A percentile compares a stretch with the other conserved stretches of the same genome.
These are phyloP conservation scores for Sphagnum contortum DNA, from an alignment of 225 moss, liverwort and hornwort species.

Conservation along the genomic window DNA sequence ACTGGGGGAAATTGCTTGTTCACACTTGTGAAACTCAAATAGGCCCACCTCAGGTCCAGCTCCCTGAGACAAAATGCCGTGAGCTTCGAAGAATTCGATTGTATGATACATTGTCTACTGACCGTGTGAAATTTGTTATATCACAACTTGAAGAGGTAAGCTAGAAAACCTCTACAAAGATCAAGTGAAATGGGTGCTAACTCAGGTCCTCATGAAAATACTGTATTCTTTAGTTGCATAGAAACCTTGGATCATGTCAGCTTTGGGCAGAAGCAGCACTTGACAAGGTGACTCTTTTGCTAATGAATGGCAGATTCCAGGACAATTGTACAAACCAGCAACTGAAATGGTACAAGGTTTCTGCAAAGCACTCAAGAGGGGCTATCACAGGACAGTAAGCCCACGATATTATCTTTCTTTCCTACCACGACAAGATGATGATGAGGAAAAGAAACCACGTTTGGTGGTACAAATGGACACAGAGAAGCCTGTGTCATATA, in stretches of 20 bases:
- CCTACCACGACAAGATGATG: slow-evolving; percentile 38
- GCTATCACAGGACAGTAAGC: slow-evolving; percentile 28
- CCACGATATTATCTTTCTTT: slow-evolving; percentile 42
- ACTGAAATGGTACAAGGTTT: slow-evolving; percentile 32
- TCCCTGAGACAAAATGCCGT: slow-evolving; percentile 25
- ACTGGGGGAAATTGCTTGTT: slow-evolving; percentile 38
- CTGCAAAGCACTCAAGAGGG: slow-evolving; percentile 30
- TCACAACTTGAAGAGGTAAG: slow-evolving; percentile 36
- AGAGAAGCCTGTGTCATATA: slow-evolving; percentile 24
- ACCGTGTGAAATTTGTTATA: slow-evolving; percentile 32
- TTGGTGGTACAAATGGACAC: slow-evolving; percentile 57
- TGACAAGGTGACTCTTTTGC: neutral
- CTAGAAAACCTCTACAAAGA: neutral
- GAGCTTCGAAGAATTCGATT: slow-evolving; percentile 53
- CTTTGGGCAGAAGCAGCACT: no score
- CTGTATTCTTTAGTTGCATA: no score
- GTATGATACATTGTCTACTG: slow-evolving; percentile 42
- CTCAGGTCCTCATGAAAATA: no score
- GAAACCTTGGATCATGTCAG: no score
- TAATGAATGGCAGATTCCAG: slow-evolving; percentile 24
- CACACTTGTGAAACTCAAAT: slow-evolving; percentile 17
- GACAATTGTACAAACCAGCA: slow-evolving; percentile 30
- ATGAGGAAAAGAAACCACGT: slow-evolving; percentile 27
- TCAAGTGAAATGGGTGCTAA: neutral
- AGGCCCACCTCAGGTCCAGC: slow-evolving; percentile 21